A percentile compares a stretch with the other conserved stretches of the same genome.
Evolutionary conservation across 2,329 filamentous ascomycete genomes (phyloP).

Genomic region (Sporothrix mexicana): DNA sequence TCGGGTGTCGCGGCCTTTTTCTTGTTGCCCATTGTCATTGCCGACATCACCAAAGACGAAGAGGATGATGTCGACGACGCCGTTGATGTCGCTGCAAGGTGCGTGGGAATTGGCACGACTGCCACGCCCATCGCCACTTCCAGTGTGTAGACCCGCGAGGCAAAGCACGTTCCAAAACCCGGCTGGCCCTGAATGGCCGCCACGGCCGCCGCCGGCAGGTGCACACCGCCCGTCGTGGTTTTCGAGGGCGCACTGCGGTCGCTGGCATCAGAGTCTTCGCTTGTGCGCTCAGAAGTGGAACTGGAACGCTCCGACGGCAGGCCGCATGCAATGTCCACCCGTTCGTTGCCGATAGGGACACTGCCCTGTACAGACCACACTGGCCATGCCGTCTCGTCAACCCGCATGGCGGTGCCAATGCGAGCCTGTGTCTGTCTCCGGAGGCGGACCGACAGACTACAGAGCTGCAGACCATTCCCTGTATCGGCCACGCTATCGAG

Average conservation of each 20-base stretch:
- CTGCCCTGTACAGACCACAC: slow-evolving; percentile 29
- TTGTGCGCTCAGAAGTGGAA: background rate
- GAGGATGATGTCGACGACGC: no score
- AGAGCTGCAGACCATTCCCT: background rate
- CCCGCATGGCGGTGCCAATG: background rate
- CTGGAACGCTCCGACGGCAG: background rate
- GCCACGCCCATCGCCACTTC: slow-evolving; percentile 31
- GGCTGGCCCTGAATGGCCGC: slow-evolving; percentile 12
- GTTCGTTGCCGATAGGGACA: slow-evolving; percentile 26
- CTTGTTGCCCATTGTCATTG: no score
- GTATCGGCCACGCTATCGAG: background rate
- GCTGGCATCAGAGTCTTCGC: background rate
- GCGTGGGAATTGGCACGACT: background rate
- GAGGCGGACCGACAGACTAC: slow-evolving; percentile 25
- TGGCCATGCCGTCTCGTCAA: slow-evolving; percentile 23
- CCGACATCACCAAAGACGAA: no score
- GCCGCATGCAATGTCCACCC: slow-evolving; percentile 22
- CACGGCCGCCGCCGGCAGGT: background rate
- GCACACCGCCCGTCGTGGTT: background rate
- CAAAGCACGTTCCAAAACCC: slow-evolving; percentile 31
- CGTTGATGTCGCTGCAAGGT: no score
- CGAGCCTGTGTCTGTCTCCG: slow-evolving; percentile 9
- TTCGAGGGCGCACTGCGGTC: background rate
- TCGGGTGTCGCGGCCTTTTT: background rate
- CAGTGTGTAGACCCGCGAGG: slow-evolving; percentile 32